These are phyloP conservation scores for Hymenoscyphus albidus DNA, from an alignment of 2,329 filamentous ascomycete species.

Conservation along the genomic window DNA sequence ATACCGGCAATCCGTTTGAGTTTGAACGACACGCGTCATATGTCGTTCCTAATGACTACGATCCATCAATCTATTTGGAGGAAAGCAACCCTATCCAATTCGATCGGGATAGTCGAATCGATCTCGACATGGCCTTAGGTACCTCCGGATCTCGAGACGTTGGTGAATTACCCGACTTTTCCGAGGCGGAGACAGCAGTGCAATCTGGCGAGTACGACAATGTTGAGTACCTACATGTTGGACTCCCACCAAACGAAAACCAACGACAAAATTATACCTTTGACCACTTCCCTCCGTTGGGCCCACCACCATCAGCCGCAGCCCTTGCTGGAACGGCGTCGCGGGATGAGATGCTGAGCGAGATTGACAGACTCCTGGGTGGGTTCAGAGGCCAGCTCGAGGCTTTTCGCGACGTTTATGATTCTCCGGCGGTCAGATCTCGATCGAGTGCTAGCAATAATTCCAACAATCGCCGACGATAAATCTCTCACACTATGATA, in stretches of 20 bases:
- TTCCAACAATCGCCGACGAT: neutral
- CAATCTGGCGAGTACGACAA: constrained; percentile 11
- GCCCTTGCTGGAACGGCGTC: constrained; percentile 28
- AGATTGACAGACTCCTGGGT: constrained; percentile 26
- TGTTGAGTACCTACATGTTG: constrained; percentile 17
- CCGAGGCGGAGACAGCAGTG: constrained; percentile 28
- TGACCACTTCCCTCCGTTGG: constrained; percentile 25
- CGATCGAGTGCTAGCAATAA: neutral
- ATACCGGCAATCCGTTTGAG: constrained; percentile 56
- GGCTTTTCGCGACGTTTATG: constrained; percentile 29
- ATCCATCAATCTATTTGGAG: constrained; percentile 51
- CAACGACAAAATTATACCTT: constrained; percentile 15
- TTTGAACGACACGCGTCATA: constrained; percentile 60
- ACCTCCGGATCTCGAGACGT: constrained; percentile 21
- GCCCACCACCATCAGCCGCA: constrained; percentile 25
- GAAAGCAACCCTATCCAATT: constrained; percentile 35
- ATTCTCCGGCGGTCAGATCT: constrained; percentile 12
- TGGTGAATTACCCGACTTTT: constrained; percentile 33
- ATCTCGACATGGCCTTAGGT: constrained; percentile 13
- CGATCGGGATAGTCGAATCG: constrained; percentile 43
- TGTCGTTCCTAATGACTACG: constrained; percentile 39
- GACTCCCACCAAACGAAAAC: constrained; percentile 24
- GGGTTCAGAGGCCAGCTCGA: constrained; percentile 27
- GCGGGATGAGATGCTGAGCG: constrained; percentile 26
- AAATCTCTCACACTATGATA: neutral